These are phyloP conservation scores for Murraya paniculata DNA, from an alignment of 345 rosid genomes.

Conservation along the genomic window DNA sequence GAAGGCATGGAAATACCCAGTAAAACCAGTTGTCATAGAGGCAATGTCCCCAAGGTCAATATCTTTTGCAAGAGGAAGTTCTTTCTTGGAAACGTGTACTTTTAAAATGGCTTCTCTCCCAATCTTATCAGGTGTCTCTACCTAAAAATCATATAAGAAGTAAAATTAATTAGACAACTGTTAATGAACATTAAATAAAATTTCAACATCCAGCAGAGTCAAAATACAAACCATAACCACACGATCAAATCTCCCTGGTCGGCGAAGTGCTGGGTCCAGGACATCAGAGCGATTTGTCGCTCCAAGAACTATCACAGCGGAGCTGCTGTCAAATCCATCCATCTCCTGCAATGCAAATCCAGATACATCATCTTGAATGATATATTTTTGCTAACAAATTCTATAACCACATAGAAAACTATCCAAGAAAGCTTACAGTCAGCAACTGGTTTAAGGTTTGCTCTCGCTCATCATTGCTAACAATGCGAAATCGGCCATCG, in stretches of 20 bases:
- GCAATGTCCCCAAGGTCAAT: slow-evolving; percentile 79
- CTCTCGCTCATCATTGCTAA: slow-evolving; percentile 91
- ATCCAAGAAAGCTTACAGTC: slow-evolving; percentile 52
- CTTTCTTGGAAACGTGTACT: slow-evolving; percentile 79
- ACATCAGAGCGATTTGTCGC: slow-evolving; percentile 98
- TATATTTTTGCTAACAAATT: neutral
- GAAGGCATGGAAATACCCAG: slow-evolving; percentile 57
- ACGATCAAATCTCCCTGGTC: slow-evolving; percentile 99
- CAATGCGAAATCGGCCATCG: slow-evolving; percentile 84
- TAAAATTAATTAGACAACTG: slow-evolving; percentile 9
- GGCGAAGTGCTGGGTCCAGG: slow-evolving; percentile 89
- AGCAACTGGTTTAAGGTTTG: slow-evolving; percentile 97
- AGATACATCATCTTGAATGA: slow-evolving; percentile 2
- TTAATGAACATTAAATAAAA: neutral
- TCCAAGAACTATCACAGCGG: slow-evolving; percentile 96
- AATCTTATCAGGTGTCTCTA: slow-evolving; percentile 82
- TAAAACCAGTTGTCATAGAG: slow-evolving; percentile 95
- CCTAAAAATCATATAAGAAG: slow-evolving; percentile 44
- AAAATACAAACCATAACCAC: slow-evolving; percentile 70
- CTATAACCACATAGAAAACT: slow-evolving; percentile 1
- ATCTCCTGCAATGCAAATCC: slow-evolving; percentile 65
- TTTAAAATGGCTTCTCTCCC: slow-evolving; percentile 94
- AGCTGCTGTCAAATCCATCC: slow-evolving; percentile 98
- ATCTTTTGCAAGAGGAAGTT: slow-evolving; percentile 76
- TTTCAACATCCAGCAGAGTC: slow-evolving; percentile 17